A percentile compares a stretch with the other conserved stretches of the same genome.
phyloP scores from a whole-genome alignment of 352 stramenopile species.

The Aphanomyces euteiches region DNA sequence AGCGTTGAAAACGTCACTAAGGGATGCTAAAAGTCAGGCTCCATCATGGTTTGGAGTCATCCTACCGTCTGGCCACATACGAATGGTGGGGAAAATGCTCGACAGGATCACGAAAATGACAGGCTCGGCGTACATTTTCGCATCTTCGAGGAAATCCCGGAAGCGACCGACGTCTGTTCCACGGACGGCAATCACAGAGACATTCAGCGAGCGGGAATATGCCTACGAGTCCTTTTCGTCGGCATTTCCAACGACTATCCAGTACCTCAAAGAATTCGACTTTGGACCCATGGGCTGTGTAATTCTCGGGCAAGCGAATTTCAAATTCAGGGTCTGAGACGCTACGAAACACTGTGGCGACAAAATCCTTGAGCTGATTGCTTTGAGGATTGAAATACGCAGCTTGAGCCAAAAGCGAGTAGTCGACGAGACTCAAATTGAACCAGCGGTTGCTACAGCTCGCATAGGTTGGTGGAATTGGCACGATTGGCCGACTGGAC shows the following conservation, averaged over 20 bases:
- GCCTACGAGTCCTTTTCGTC: constrained; percentile 29
- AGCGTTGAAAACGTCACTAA: constrained; percentile 77
- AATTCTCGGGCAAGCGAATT: constrained; percentile 61
- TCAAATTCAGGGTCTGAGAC: constrained; percentile 39
- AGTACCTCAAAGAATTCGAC: constrained; percentile 73
- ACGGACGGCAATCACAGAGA: constrained; percentile 80
- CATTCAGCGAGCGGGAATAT: constrained; percentile 71
- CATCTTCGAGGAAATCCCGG: constrained; percentile 87
- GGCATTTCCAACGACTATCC: neutral
- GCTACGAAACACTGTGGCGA: constrained; percentile 59
- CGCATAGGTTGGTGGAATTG: constrained; percentile 58
- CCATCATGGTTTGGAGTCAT: constrained; percentile 4
- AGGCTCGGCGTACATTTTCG: constrained; percentile 89
- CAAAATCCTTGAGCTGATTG: constrained; percentile 61
- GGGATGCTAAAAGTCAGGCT: neutral
- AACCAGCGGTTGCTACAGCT: constrained; percentile 76
- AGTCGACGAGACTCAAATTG: constrained; percentile 70
- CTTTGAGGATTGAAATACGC: constrained; percentile 87
- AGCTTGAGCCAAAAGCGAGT: constrained; percentile 79
- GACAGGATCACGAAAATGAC: constrained; percentile 87
- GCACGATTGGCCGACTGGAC: constrained; percentile 38
- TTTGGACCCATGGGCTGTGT: constrained; percentile 79
- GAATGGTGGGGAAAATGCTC: constrained; percentile 86
- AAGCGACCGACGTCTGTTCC: constrained; percentile 88
- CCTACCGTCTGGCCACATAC: constrained; percentile 80